phyloP scores from a whole-genome alignment of 2,329 filamentous ascomycete species.

The Paramyrothecium roridum region DNA sequence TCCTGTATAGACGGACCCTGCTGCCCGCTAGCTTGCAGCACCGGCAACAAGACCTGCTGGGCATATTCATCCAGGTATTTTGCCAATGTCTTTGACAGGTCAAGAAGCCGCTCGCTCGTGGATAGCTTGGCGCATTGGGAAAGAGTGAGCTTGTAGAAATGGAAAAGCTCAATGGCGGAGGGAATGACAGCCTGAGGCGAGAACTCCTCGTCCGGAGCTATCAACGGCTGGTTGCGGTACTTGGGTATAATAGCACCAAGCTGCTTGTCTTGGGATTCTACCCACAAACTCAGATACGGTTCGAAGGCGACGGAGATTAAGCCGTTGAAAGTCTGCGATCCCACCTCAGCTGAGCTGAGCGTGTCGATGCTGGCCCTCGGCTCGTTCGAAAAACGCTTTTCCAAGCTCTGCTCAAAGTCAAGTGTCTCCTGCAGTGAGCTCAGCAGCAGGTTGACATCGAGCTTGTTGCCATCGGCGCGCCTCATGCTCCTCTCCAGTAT shows the following conservation, averaged over 20 bases:
- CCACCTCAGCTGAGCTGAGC: conserved; percentile 73
- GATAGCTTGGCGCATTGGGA: conserved; percentile 96
- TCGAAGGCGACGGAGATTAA: conserved; percentile 96
- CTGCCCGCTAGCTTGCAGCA: conserved; percentile 55
- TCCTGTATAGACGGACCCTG: conserved; percentile 64
- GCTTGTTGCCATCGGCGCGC: conserved; percentile 68
- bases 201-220: conserved; percentile 87
- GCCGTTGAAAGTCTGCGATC: conserved; percentile 76
- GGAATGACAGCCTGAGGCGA: conserved; percentile 83
- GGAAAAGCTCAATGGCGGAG: conserved; percentile 94
- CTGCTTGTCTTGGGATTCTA: conserved; percentile 91
- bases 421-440: conserved; percentile 92
- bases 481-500: conserved; percentile 88
- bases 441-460: conserved; percentile 86
- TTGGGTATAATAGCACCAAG: conserved; percentile 80
- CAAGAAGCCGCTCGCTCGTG: conserved; percentile 80
- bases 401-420: conserved; percentile 91
- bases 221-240: conserved; percentile 79
- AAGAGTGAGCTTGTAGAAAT: conserved; percentile 90
- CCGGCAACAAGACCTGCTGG: conserved; percentile 81
- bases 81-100: conserved; percentile 79
- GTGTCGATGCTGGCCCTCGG: conserved; percentile 86
- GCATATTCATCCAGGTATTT: conserved; percentile 96
- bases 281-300: conserved; percentile 94
- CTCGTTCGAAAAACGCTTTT: conserved; percentile 74